phyloP scores from a whole-genome alignment of 163 green algal species.

The Chlamydomonas reinhardtii region DNA sequence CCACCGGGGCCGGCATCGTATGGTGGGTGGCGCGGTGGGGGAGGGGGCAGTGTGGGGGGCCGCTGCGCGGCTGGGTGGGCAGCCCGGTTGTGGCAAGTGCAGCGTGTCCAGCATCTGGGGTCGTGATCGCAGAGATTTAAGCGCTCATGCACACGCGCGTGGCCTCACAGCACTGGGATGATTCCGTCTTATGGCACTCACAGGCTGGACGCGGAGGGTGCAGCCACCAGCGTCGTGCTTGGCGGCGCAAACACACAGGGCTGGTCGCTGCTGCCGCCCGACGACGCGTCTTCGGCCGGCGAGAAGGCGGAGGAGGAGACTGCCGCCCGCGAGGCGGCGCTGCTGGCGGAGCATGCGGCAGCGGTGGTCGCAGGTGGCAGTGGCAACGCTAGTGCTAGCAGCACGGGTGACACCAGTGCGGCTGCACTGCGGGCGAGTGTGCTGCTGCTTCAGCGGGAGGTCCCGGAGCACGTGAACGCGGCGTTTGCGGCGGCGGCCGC shows the following conservation, averaged over 20 bases:
- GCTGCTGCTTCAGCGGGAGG: constrained; percentile 75
- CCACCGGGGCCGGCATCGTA: constrained; percentile 5
- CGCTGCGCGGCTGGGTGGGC: too few species aligned
- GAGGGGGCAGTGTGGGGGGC: background rate
- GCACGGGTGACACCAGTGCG: background rate
- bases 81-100: too few species aligned
- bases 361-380: background rate
- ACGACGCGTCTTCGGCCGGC: too few species aligned
- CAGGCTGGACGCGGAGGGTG: constrained; percentile 11
- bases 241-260: constrained; percentile 1
- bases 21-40: background rate
- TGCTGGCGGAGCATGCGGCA: background rate
- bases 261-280: background rate
- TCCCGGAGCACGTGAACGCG: constrained; percentile 82
- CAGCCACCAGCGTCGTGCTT: constrained; percentile 5
- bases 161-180: too few species aligned
- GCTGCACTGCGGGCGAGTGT: background rate
- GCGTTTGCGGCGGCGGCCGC: constrained; percentile 64
- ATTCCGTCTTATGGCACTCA: too few species aligned
- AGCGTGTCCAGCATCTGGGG: too few species aligned
- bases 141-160: too few species aligned
- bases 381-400: background rate
- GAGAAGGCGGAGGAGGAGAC: background rate
- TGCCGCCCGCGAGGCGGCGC: background rate
- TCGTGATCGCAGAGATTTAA: too few species aligned